phyloP scores from a whole-genome alignment of 495 filamentous ascomycete genomes.

The Neurospora sp. region DNA sequence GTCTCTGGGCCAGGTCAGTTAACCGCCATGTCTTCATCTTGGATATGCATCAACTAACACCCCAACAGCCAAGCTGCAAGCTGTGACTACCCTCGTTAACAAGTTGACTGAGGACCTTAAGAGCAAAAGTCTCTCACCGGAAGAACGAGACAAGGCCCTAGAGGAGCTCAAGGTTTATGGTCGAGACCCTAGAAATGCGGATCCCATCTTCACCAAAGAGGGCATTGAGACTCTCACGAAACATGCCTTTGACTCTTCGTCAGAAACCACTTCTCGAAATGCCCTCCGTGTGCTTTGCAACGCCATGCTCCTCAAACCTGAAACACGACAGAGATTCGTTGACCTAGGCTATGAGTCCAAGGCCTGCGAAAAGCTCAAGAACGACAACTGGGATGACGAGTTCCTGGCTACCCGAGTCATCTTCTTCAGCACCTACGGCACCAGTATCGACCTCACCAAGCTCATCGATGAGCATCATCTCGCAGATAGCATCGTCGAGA shows the following conservation, averaged over 20 bases:
- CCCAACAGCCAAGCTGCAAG: constrained; percentile 48
- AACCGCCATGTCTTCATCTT: too few species aligned
- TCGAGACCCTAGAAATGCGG: constrained; percentile 57
- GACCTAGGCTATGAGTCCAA: constrained; percentile 64
- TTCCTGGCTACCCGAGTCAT: constrained; percentile 76
- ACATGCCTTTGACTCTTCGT: constrained; percentile 58
- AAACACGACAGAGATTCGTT: constrained; percentile 70
- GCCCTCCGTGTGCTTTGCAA: constrained; percentile 85
- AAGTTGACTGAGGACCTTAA: constrained; percentile 48
- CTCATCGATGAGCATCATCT: constrained; percentile 63
- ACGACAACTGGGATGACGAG: constrained; percentile 73
- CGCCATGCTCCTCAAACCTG: constrained; percentile 58
- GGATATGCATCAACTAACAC: too few species aligned
- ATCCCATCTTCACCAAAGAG: constrained; percentile 72
- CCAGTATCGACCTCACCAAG: constrained; percentile 53
- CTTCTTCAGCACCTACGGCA: constrained; percentile 78
- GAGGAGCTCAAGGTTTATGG: constrained; percentile 72
- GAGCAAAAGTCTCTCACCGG: constrained; percentile 39
- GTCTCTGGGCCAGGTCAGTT: not conserved
- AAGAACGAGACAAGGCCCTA: constrained; percentile 56
- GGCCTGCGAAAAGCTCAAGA: constrained; percentile 62
- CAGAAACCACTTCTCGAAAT: constrained; percentile 53
- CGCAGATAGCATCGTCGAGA: constrained; percentile 55
- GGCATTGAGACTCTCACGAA: constrained; percentile 62
- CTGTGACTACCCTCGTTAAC: constrained; percentile 49